Base-by-base conservation (phyloP, 2,329 filamentous ascomycete genomes). In the Microsporum audouinii region DNA sequence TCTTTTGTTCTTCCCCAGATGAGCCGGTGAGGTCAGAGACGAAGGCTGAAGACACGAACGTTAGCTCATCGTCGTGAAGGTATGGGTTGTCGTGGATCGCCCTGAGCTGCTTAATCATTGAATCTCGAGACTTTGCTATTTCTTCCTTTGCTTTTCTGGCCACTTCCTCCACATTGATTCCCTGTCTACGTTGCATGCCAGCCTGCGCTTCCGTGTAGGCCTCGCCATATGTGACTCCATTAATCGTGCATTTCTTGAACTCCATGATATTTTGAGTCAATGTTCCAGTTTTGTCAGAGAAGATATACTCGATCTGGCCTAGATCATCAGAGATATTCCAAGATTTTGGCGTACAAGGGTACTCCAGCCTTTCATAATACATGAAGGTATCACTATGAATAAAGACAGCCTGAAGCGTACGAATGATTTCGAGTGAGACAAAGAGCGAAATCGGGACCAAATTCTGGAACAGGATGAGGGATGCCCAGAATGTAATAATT, bases 241-340 rank as follows among this genome's bases (percentile, higher is more conserved):
- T 97, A 75, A 99, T 87, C 0, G 91, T 95, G 60, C 88, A 91
- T 75, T 99, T 99, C 75, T 97, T 99, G 83, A 97, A 99, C 73
- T 99, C 95, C 94, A 95, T 95, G 59, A 95, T 88, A 71, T 95
- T 95, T 69, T 95, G 89, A 0, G 89, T 95, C 65, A 95, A 77
- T 1, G 89, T 95, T 62, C 89, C 89, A 0, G 89, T 95, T 76
- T 95, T 95, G 79, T 95, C 89, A 0, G 89, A 96, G 75, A 99
- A 99, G 66, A 99, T 96, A 78, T 97, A 99, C 75, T 97, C 94
- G 64, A 99, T 96, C 75, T 99, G 94, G 10, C 94, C 94, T 55
- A 99, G 81, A 69, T 99, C 95, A 71, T 99, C 94, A 0, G 92
- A 97, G 58, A 99, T 97, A 71, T 97, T 99, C 94, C 94, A 99